A percentile compares a stretch with the other conserved stretches of the same genome.
phyloP scores from a whole-genome alignment of 1,284 basidiomycete genomes.

The Ustilago xerochloae region DNA sequence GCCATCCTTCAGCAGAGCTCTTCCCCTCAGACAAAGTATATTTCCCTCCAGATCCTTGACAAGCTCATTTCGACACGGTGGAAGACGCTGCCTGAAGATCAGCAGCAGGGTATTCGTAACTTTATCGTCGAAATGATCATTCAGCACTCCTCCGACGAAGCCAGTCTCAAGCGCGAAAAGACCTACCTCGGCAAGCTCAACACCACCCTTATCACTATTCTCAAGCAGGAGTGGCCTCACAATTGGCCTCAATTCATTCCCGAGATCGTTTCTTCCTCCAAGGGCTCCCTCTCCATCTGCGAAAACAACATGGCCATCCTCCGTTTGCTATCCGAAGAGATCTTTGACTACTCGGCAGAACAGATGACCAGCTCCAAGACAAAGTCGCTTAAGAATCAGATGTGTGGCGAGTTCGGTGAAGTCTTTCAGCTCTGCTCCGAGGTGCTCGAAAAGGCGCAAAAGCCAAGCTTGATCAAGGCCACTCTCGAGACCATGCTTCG shows the following conservation, averaged over 20 bases:
- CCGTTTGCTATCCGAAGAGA: conserved; percentile 96
- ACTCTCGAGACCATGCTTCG: conserved; percentile 94
- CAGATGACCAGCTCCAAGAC: conserved; percentile 99
- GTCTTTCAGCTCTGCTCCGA: conserved; percentile 72
- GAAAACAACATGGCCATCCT: conserved; percentile 99
- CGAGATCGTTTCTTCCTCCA: conserved; percentile 96
- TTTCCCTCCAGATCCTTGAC: conserved; percentile 67
- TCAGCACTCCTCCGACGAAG: conserved; percentile 84
- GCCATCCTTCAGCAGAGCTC: conserved; percentile 87
- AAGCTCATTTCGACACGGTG: conserved; percentile 90
- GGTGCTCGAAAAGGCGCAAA: conserved; percentile 96
- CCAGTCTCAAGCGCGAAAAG: conserved; percentile 86
- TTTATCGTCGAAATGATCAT: conserved; percentile 95
- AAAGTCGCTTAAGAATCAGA: conserved; percentile 89
- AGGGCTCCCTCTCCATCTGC: conserved; percentile 93
- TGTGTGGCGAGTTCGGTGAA: conserved; percentile 68
- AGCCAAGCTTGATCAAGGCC: conserved; percentile 92
- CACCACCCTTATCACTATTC: conserved; percentile 92
- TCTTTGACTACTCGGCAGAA: conserved; percentile 98
- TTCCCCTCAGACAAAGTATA: conserved; percentile 84
- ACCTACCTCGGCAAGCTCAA: conserved; percentile 97
- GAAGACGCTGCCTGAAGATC: conserved; percentile 94
- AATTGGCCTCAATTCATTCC: conserved; percentile 99
- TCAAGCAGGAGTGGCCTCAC: conserved; percentile 99
- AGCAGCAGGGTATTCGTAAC: conserved; percentile 84